Evolutionary conservation across 148 eudicot species (phyloP), one percentile per base, ranked within the genome.

Genomic region (Vaccinium myrtillus): DNA sequence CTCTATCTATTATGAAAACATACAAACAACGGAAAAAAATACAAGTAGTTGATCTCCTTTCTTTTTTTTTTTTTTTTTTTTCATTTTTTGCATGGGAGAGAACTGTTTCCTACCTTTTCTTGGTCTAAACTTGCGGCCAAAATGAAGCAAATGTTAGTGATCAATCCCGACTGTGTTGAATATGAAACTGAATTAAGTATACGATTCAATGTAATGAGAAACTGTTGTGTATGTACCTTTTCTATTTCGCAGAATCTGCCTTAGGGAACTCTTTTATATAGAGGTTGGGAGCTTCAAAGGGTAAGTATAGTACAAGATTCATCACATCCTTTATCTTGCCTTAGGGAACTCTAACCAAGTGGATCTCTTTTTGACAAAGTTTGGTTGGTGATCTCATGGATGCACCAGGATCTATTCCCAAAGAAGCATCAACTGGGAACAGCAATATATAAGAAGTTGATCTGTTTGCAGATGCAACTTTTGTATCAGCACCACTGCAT

Each of bases 391-490:
- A 94, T 82, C 88, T 97, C 82, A 79, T 94, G 89, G 98, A 93
- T 87, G 90, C 88, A 83, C 91, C 98, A 65, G 65, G 89, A 54
- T 54, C 93, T 85, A 86, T 78, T 90, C 89, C 99, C 71, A 81
- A 87, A 30, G 88, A 88, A 78, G 88, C 75, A 61, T 82, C 89
- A 81, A 78, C 81, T 63, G 85, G 77, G 32, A 81, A 83, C 85
- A 90, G 85, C 84, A 92, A 87, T 84, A 79, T 91, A 30, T 84
- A 94, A 85, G 95, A 90, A 80, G 98, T 88, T 81, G 99, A 97
- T 93, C 89, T 95, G 75, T 97, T 97, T 91, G 98, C 98, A 75
- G 99, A 95, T 93, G 98, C 98, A 69, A 87, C 86, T 92, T 97
- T 93, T 91, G 94, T 97, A 86, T 95, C 99, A 85, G 99, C 98